Evolutionary conservation across 768 basidiomycete species (phyloP), one percentile per base, ranked within the genome.

Genomic region (Trichaptum fuscoviolaceum): DNA sequence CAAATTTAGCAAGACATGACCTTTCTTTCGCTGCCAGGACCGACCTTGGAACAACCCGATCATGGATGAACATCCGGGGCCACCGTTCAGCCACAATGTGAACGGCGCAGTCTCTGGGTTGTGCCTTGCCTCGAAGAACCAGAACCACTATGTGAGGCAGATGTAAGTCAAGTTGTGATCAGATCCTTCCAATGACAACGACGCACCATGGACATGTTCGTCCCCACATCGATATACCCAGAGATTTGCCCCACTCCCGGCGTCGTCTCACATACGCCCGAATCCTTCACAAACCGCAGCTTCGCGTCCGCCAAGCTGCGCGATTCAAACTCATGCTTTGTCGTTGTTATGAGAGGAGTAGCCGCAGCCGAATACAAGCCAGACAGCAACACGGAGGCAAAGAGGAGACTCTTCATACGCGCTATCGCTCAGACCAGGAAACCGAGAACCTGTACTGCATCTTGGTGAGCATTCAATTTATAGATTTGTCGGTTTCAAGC

Each of bases 51-150:
- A 89, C 8, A 89, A 78, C 5, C 87, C 87, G 57, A 89, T 86
- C 83, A 86, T 85, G 0, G 83, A 84, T 4, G 84, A 85, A 69
- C 84, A 87, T 25, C 87, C 86, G 5, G 87, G 87, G 0, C 86
- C 86, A 23, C 86, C 85, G 68, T 86, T 86, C 62, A 86, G 68
- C 84, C 88, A 90, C 25, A 89, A 77, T 1, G 87, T 87, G 70
- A 90, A 85, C 0, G 88, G 88, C 0, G 87, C 87, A 1, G 81
- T 86, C 62, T 87, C 84, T 0, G 87, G 85, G 2, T 79, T 76
- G 34, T 83, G 75, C 17, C 89, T 81, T 1, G 88, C 82, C 68
- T 86, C 89, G 64, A 90, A 90, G 74, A 89, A 90, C 86, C 88
- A 90, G 71, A 89, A 90, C 86, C 86, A 89, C 87, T 88, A 64